phyloP scores from a whole-genome alignment of 306 rosid species.

The Cercis canadensis region DNA sequence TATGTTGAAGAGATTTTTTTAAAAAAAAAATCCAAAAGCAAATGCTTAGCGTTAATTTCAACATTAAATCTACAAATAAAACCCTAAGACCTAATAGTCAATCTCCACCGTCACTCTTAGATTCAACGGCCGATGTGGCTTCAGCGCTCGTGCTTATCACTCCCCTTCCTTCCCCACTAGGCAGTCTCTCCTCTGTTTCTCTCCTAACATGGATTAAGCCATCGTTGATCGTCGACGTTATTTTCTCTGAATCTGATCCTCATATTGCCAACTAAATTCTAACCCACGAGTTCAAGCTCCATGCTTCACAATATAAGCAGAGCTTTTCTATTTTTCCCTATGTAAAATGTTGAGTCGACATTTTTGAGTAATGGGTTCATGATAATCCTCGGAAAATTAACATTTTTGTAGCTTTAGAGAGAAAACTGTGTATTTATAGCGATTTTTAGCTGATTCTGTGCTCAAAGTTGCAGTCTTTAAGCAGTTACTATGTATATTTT shows the following conservation, averaged over 20 bases:
- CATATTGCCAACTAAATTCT: slow-evolving; percentile 26
- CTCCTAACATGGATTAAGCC: slow-evolving; percentile 59
- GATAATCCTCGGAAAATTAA: background rate
- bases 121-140: slow-evolving; percentile 52
- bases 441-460: slow-evolving; percentile 41
- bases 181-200: slow-evolving; percentile 43
- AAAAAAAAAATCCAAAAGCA: too few relatives aligned
- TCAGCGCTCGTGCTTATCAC: slow-evolving; percentile 67
- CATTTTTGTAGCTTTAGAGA: slow-evolving; percentile 16
- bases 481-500: slow-evolving; percentile 26
- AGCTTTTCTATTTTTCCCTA: background rate
- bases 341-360: slow-evolving; percentile 14
- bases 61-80: slow-evolving; percentile 48
- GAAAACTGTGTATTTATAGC: slow-evolving; percentile 23
- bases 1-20: too few relatives aligned
- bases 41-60: background rate
- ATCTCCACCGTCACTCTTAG: slow-evolving; percentile 40
- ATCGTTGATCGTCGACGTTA: slow-evolving; percentile 32
- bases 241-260: slow-evolving; percentile 45
- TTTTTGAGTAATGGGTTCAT: background rate
- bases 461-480: slow-evolving; percentile 52
- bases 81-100: slow-evolving; percentile 54
- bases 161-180: slow-evolving; percentile 49
- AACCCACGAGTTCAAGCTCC: slow-evolving; percentile 21
- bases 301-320: slow-evolving; percentile 25